These are phyloP conservation scores for Leccinum griseonigrum DNA, from an alignment of 1,284 basidiomycete genomes.

Conservation along the genomic window DNA sequence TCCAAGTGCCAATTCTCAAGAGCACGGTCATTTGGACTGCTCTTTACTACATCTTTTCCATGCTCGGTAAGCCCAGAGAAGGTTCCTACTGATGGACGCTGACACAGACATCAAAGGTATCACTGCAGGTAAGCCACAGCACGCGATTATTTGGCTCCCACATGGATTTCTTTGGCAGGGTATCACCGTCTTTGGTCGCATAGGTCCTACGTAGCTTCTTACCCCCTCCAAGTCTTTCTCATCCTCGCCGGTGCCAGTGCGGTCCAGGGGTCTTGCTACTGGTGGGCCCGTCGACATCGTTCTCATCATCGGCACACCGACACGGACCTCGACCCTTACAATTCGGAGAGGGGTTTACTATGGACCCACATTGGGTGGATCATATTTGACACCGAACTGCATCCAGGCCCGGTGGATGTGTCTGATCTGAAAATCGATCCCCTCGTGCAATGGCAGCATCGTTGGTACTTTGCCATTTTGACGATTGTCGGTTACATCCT, in stretches of 20 bases:
- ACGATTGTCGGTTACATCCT: slow-evolving; percentile 69
- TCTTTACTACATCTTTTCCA: slow-evolving; percentile 75
- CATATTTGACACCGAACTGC: slow-evolving; percentile 76
- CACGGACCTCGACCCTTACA: slow-evolving; percentile 89
- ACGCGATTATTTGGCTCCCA: background rate
- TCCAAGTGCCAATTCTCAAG: slow-evolving; percentile 43
- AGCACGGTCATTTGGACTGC: slow-evolving; percentile 60
- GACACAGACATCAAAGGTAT: slow-evolving; percentile 40
- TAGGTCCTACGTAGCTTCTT: slow-evolving; percentile 80
- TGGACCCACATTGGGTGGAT: slow-evolving; percentile 93
- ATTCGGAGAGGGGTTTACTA: slow-evolving; percentile 76
- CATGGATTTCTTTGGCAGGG: slow-evolving; percentile 40
- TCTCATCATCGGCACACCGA: slow-evolving; percentile 91
- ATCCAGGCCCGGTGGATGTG: slow-evolving; percentile 75
- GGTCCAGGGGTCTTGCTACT: slow-evolving; percentile 86
- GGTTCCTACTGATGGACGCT: slow-evolving; percentile 13
- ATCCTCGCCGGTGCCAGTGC: slow-evolving; percentile 81
- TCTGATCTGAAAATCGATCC: slow-evolving; percentile 77
- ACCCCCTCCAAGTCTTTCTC: slow-evolving; percentile 72
- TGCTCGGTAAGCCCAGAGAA: slow-evolving; percentile 47
- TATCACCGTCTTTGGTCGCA: slow-evolving; percentile 94
- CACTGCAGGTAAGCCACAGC: slow-evolving; percentile 50
- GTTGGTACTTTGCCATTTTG: slow-evolving; percentile 67
- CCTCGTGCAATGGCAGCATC: slow-evolving; percentile 84
- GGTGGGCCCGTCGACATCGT: slow-evolving; percentile 91